Conservation (phyloP, 2,329 filamentous ascomycete species). For the Claviceps arundinis region DNA sequence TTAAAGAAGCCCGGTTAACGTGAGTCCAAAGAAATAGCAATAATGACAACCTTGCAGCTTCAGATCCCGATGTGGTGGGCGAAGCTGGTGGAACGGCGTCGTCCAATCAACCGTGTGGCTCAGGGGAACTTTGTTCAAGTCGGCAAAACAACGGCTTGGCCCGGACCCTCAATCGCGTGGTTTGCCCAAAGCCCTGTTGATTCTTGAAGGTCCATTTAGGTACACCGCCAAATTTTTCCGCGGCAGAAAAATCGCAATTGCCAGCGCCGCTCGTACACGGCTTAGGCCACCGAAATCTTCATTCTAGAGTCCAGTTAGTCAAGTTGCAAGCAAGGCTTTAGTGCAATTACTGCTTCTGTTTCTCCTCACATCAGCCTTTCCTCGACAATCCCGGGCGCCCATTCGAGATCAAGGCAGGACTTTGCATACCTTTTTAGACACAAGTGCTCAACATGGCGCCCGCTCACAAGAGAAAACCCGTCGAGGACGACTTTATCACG, state of each 20-base stretch:
- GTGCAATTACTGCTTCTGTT: neutral
- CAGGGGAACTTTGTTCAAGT: neutral
- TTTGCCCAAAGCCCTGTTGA: no score
- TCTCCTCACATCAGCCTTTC: neutral
- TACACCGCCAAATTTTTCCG: conserved; percentile 15
- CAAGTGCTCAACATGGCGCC: conserved; percentile 27
- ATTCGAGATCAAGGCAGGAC: neutral
- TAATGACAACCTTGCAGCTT: neutral
- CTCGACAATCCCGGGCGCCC: neutral
- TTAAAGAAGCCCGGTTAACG: neutral
- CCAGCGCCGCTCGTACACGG: neutral
- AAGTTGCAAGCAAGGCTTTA: neutral
- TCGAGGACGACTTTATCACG: conserved; percentile 44
- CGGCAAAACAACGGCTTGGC: conserved; percentile 11
- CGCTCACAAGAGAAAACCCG: conserved; percentile 34
- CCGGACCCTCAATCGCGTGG: neutral
- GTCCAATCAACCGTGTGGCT: conserved; percentile 26
- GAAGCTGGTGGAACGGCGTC: conserved; percentile 11
- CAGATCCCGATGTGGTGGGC: neutral
- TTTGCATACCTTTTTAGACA: conserved; percentile 5
- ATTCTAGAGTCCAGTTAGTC: neutral
- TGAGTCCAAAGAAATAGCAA: neutral
- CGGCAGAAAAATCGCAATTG: conserved; percentile 12
- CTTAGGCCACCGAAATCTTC: neutral
- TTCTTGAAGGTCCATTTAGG: neutral